phyloP scores from a whole-genome alignment of 2,329 filamentous ascomycete species.

The Aquanectria penicillioides region DNA sequence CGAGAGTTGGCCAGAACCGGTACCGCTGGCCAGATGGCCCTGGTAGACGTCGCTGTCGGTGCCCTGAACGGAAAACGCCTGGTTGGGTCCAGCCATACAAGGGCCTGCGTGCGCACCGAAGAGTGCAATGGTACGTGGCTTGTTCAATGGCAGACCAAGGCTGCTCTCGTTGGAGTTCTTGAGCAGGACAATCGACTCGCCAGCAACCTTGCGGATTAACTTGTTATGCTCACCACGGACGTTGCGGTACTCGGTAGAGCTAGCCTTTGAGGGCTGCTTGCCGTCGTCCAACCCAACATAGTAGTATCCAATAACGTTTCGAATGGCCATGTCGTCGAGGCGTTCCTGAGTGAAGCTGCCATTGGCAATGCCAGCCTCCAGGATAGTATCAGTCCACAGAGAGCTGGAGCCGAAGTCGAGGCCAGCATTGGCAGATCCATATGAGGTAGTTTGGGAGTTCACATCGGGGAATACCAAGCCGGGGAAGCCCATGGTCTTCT shows the following conservation, averaged over 20 bases:
- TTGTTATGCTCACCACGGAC: constrained; percentile 59
- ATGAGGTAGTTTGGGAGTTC: constrained; percentile 12
- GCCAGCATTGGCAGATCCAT: constrained; percentile 7
- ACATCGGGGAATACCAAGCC: constrained; percentile 72
- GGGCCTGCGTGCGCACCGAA: constrained; percentile 59
- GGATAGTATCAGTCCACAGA: background rate
- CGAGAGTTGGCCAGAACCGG: constrained; percentile 58
- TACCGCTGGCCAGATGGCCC: constrained; percentile 60
- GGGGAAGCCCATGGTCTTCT: constrained; percentile 77
- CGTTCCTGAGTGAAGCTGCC: constrained; percentile 12
- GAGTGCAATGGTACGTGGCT: constrained; percentile 50
- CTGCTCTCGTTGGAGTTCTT: constrained; percentile 60
- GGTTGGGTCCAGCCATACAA: constrained; percentile 6
- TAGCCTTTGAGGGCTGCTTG: constrained; percentile 66
- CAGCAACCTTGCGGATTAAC: constrained; percentile 59
- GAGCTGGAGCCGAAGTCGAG: constrained; percentile 9
- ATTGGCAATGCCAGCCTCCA: constrained; percentile 9
- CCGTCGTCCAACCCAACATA: constrained; percentile 5
- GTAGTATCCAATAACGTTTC: constrained; percentile 10
- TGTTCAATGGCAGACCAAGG: constrained; percentile 57
- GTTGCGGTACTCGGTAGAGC: constrained; percentile 48
- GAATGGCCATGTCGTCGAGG: constrained; percentile 4
- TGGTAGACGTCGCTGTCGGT: constrained; percentile 13
- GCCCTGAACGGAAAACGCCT: background rate
- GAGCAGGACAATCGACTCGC: constrained; percentile 63